A percentile compares a stretch with the other conserved stretches of the same genome.
phyloP scores from a whole-genome alignment of 352 stramenopile species.

The Phytopythium montanum region DNA sequence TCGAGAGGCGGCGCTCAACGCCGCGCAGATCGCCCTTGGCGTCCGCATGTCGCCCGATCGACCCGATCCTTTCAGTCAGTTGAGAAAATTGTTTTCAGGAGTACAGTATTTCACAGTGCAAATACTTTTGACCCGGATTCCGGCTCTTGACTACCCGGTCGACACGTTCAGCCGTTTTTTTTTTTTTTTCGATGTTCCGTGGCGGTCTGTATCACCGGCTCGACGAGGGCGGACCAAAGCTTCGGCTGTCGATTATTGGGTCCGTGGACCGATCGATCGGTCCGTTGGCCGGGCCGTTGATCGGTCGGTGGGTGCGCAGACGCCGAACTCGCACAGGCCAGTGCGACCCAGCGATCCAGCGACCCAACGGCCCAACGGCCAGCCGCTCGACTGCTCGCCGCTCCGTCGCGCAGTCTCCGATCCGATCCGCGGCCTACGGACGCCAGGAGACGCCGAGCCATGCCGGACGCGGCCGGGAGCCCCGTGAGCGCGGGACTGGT shows the following conservation, averaged over 20 bases:
- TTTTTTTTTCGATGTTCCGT: too few relatives aligned
- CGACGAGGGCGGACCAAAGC: slow-evolving; percentile 2
- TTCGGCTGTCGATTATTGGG: background rate
- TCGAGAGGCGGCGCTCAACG: slow-evolving; percentile 1
- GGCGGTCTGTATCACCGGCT: too few relatives aligned
- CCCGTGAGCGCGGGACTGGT: background rate
- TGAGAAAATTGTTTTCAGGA: too few relatives aligned
- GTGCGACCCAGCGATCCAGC: too few relatives aligned
- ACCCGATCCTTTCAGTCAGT: too few relatives aligned
- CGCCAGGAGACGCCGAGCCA: background rate
- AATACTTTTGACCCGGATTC: too few relatives aligned
- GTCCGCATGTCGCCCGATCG: slow-evolving; percentile 4
- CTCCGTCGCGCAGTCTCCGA: background rate
- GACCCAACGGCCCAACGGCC: background rate
- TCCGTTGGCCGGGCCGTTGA: too few relatives aligned
- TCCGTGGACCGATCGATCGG: background rate
- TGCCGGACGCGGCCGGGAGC: background rate
- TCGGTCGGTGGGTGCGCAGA: too few relatives aligned
- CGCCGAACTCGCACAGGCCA: too few relatives aligned
- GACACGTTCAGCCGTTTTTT: too few relatives aligned
- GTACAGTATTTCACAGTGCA: too few relatives aligned
- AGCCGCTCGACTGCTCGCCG: background rate
- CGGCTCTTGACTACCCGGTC: too few relatives aligned
- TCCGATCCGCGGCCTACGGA: background rate
- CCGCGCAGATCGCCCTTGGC: slow-evolving; percentile 10